These are phyloP conservation scores for Eragrostis tef DNA, from an alignment of 202 grass and related monocot species.

Conservation along the genomic window DNA sequence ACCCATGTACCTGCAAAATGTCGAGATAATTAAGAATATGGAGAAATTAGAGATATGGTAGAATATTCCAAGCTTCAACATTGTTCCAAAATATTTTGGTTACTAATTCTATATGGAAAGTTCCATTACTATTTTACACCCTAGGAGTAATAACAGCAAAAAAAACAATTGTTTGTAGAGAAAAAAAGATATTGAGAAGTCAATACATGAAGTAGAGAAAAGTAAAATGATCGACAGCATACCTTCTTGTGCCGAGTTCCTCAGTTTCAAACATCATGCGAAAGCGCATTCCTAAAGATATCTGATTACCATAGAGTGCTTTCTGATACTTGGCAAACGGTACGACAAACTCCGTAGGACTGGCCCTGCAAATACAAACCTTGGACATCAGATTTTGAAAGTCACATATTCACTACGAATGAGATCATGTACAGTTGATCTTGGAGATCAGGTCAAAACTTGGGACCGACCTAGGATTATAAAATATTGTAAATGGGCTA, in stretches of 20 bases:
- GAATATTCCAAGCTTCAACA: neutral
- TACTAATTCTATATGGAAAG: slow-evolving; percentile 13
- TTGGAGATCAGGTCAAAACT: slow-evolving; percentile 14
- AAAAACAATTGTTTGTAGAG: no score
- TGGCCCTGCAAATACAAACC: slow-evolving; percentile 60
- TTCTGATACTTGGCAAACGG: slow-evolving; percentile 93
- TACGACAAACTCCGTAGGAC: slow-evolving; percentile 84
- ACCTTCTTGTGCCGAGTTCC: slow-evolving; percentile 85
- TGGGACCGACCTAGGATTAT: slow-evolving; percentile 90
- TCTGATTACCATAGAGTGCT: slow-evolving; percentile 81
- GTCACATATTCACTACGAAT: neutral
- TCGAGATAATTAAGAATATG: slow-evolving; percentile 11
- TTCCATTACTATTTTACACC: neutral
- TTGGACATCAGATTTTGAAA: slow-evolving; percentile 45
- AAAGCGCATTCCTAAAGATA: slow-evolving; percentile 88
- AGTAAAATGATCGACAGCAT: slow-evolving; percentile 32
- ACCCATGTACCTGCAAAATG: slow-evolving; percentile 89
- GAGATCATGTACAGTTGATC: slow-evolving; percentile 21
- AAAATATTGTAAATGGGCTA: slow-evolving; percentile 97
- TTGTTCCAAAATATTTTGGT: slow-evolving; percentile 10
- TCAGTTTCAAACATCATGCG: slow-evolving; percentile 95
- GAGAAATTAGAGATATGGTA: neutral
- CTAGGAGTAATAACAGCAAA: neutral
- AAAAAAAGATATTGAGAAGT: neutral
- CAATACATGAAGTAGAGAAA: slow-evolving; percentile 7